Base-by-base conservation (phyloP, 2,329 filamentous ascomycete species). In the Fusarium albidum region DNA sequence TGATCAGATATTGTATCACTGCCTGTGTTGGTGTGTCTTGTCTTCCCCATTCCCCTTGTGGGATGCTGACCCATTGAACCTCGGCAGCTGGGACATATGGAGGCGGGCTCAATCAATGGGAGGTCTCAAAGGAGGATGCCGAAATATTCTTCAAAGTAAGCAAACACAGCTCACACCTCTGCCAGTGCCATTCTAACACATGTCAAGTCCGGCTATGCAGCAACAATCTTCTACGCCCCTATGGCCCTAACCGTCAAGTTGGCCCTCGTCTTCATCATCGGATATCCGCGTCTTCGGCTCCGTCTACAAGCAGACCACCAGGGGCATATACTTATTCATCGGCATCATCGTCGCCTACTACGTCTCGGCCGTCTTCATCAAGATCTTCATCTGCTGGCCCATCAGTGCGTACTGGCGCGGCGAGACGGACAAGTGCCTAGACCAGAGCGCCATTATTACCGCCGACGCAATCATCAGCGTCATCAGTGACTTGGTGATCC, bases 161-260 rank as follows among this genome's bases (percentile, higher is more conserved):
- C 33, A 12, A 13, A 6, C 3, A n/a, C n/a, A n/a, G n/a, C n/a
- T n/a, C n/a, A n/a, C n/a, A n/a, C n/a, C n/a, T n/a, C n/a, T n/a
- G n/a, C n/a, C n/a, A n/a, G n/a, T n/a, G n/a, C n/a, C n/a, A n/a
- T n/a, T 26, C 55, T 57, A 29, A 57, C 28, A 13, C 0, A 13
- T n/a, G 2, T 2, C 12, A 6, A 78, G 73, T 69, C 69, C 11
- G 67, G 73, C 38, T 79, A 79, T 46, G 73, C 74, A 9, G 75
- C 73, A 6, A 77, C 75, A 15, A 70, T 79, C 46, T 72, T 79
- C 59, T 79, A 79, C 57, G 74, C 74, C 1, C 76, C 76, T 13
- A 78, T 76, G 63, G 73, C 77, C 12, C 69, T 73, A 37, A 65
- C 72, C 9, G 75, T 75, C n/a, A 78, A 78, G 47, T 72, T 77